Evolutionary conservation across 2,329 filamentous ascomycete species (phyloP).

Genomic region (Fusarium coffeatum): DNA sequence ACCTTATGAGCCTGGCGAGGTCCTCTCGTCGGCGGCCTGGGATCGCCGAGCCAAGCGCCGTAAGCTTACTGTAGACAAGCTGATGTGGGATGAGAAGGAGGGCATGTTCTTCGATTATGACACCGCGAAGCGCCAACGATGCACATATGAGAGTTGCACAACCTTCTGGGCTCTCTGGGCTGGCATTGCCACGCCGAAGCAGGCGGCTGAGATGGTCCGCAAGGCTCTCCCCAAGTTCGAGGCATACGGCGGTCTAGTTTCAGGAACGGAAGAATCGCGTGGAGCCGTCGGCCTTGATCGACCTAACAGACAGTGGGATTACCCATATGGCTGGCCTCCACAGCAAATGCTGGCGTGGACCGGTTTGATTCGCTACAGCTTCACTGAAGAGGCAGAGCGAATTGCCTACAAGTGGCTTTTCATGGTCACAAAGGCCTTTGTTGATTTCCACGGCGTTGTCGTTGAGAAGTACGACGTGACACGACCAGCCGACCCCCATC

Average conservation of each 20-base stretch:
- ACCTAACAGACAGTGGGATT: slow-evolving; percentile 98
- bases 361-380: slow-evolving; percentile 90
- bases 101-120: slow-evolving; percentile 99
- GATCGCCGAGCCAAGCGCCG: slow-evolving; percentile 87
- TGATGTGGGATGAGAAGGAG: slow-evolving; percentile 90
- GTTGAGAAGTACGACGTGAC: slow-evolving; percentile 99
- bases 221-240: slow-evolving; percentile 90
- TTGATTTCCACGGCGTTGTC: slow-evolving; percentile 97
- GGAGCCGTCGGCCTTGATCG: slow-evolving; percentile 82
- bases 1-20: slow-evolving; percentile 70
- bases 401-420: slow-evolving; percentile 96
- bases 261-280: slow-evolving; percentile 89
- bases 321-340: slow-evolving; percentile 96
- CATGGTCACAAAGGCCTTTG: slow-evolving; percentile 98
- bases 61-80: slow-evolving; percentile 88
- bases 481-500: slow-evolving; percentile 86
- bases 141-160: slow-evolving; percentile 88
- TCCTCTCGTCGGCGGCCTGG: slow-evolving; percentile 89
- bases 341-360: slow-evolving; percentile 99
- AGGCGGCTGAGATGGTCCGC: slow-evolving; percentile 85
- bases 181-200: slow-evolving; percentile 83
- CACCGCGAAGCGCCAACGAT: slow-evolving; percentile 82
- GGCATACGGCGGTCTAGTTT: slow-evolving; percentile 85
- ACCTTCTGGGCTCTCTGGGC: slow-evolving; percentile 99
- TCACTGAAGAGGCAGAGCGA: slow-evolving; percentile 87